A percentile compares a stretch with the other conserved stretches of the same genome.
phyloP scores from a whole-genome alignment of 192 early-diverging fungal species.

The Diversispora eburnea region DNA sequence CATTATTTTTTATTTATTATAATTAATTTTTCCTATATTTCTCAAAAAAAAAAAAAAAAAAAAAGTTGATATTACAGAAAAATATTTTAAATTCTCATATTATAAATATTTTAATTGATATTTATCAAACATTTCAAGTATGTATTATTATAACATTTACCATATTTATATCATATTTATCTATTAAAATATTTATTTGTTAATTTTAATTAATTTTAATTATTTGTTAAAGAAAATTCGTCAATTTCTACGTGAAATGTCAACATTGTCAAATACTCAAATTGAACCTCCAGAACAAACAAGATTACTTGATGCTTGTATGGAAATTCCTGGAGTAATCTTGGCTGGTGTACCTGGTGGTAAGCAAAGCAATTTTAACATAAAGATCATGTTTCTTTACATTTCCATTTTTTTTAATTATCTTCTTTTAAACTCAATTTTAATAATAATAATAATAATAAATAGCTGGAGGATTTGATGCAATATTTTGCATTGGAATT shows the following conservation, averaged over 20 bases:
- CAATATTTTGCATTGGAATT: slow-evolving; percentile 85
- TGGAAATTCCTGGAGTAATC: slow-evolving; percentile 74
- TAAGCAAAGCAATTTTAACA: slow-evolving; percentile 31
- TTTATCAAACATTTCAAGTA: slow-evolving; percentile 16
- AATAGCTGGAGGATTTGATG: slow-evolving; percentile 93
- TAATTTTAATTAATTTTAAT: slow-evolving; percentile 35
- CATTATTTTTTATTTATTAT: too few species aligned
- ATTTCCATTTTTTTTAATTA: not conserved
- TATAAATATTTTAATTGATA: not conserved
- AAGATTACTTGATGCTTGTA: slow-evolving; percentile 76
- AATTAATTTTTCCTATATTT: too few species aligned
- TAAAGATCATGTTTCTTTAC: not conserved
- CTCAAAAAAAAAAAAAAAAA: too few species aligned
- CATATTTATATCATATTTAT: not conserved
- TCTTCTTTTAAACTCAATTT: not conserved
- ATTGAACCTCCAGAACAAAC: slow-evolving; percentile 92
- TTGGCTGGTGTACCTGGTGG: slow-evolving; percentile 95
- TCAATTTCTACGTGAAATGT: slow-evolving; percentile 66
- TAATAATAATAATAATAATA: not conserved
- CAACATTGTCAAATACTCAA: slow-evolving; percentile 67
- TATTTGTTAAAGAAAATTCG: slow-evolving; percentile 56
- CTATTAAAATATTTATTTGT: not conserved
- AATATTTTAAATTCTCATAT: too few species aligned
- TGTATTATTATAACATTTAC: not conserved
- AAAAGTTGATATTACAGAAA: too few species aligned